Percentiles rank a stretch among this genome's conserved stretches.
phyloP scores from a whole-genome alignment of 2,329 filamentous ascomycete species.

The Diaporthe citrichinensis region DNA sequence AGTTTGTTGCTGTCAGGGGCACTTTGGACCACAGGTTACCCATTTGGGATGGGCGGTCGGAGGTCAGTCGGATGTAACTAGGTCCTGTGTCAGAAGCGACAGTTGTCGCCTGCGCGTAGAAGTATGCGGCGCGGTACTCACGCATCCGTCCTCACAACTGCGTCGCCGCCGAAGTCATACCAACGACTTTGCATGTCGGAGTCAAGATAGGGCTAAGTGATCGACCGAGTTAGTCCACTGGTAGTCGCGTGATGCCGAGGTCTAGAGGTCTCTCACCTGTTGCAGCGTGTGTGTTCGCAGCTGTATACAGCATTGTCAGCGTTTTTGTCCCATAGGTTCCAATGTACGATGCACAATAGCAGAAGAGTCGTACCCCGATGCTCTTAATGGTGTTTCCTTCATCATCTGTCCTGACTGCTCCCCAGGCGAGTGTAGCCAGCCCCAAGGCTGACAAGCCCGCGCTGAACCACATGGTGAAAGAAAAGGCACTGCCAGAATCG shows the following conservation, averaged over 20 bases:
- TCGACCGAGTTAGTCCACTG: conserved; percentile 40
- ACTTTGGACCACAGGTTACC: conserved; percentile 96
- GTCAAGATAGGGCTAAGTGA: conserved; percentile 88
- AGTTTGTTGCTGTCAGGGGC: conserved; percentile 96
- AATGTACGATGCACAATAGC: conserved; percentile 1
- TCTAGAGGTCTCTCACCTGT: conserved; percentile 71
- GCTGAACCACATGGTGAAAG: conserved; percentile 60
- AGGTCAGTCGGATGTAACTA: conserved; percentile 93
- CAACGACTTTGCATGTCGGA: conserved; percentile 98
- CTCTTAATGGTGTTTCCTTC: conserved; percentile 60
- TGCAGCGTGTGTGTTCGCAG: conserved; percentile 88
- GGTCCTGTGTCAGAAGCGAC: conserved; percentile 28
- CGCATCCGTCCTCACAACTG: conserved; percentile 82
- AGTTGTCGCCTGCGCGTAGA: not conserved
- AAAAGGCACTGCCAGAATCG: conserved; percentile 34
- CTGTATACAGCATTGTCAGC: conserved; percentile 59
- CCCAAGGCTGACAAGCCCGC: conserved; percentile 62
- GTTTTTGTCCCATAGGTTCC: not conserved
- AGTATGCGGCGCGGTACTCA: conserved; percentile 57
- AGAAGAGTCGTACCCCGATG: conserved; percentile 60
- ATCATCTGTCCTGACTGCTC: conserved; percentile 60
- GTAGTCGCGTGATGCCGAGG: conserved; percentile 40
- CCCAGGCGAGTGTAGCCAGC: conserved; percentile 65
- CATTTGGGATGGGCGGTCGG: conserved; percentile 89
- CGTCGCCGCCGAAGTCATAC: conserved; percentile 99